Evolutionary conservation across 768 basidiomycete species (phyloP), one percentile per base, ranked within the genome.

Genomic region (Steccherinum ochraceum): DNA sequence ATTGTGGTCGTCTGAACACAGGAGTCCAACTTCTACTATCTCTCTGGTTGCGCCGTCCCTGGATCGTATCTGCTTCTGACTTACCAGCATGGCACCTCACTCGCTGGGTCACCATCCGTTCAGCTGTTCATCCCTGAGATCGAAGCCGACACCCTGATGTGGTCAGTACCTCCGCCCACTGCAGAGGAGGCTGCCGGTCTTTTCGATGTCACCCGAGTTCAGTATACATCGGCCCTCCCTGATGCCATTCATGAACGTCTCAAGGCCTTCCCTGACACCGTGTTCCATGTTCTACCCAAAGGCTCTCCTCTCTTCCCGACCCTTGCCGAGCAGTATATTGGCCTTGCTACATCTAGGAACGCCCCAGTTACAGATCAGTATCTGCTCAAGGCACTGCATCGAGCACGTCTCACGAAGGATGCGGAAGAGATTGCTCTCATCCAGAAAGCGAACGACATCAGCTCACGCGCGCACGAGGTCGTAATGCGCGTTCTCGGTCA

Each of bases 401-500:
- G 68, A 18, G 83, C 92, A 16, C 78, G 95, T 5, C 69, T 97
- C 30, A 82, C 76, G 53, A 98, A 97, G 69, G 84, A 84, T 26
- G 62, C 69, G 3, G 63, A 74, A 41, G 95, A 97, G 67, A 80
- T 98, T 47, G 73, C 72, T 7, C 68, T 78, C 48, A 93, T 98
- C 62, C 73, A 75, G 49, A 78, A 78, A 48, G 95, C 95, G 0
- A 93, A 90, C 61, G 76, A 78, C 49, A 92, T 98, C 58, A 90
- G 89, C 58, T 91, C 89, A 0, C 75, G 84, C 2, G 95, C 95
- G 3, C 95, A 97, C 57, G 90, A 93, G 67, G 78, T 82, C 5
- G 81, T 97, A 46, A 98, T 97, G 95, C 76, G 89, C 5, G 84
- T 95, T 7, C 76, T 96, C 12, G 93, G 93, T 2, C 68, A 74